Evolutionary conservation across 495 filamentous ascomycete genomes (phyloP), one percentile per base, ranked within the genome.

Genomic region (Apiosordaria backusii): DNA sequence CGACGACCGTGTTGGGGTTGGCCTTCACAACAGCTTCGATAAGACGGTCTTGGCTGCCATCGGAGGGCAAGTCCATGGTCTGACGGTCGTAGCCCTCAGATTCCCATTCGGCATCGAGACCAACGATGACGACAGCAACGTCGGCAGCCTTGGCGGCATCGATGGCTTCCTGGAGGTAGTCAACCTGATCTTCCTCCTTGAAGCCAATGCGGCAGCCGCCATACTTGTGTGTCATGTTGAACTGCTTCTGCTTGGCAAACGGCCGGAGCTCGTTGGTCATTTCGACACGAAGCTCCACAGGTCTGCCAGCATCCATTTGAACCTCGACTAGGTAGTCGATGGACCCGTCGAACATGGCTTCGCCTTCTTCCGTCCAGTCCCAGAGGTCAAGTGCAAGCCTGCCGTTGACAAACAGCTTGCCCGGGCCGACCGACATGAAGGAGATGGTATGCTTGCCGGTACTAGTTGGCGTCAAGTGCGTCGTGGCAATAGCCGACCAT

Each of bases 61-160:
- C 80, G 27, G 75, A 78, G 4, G 92, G 92, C 10, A 96, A 83
- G 68, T 92, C 88, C 91, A 95, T 93, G 62, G 86, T 86, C 63
- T 88, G 83, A n/a, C 91, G 85, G 75, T 96, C 92, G 67, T 92
- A 88, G 23, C 92, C 92, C 65, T 96, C 92, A 19, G 89, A 91
- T 74, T 96, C 92, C 92, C 92, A 96, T 73, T 97, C 92, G 54
- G 83, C 85, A 71, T 91, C 91, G 16, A 96, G 81, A 3, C 92
- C 92, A 22, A 91, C 90, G 69, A 92, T 86, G 10, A 96, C 81
- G 59, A 96, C 82, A 6, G 90, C 92, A 27, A 92, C 87, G 62
- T 94, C 90, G 1, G 88, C 86, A 15, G 82, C 75, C 61, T 80
- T 82, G 26, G 92, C 92, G 6, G 86, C 81, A 9, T 87, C 79